These are phyloP conservation scores for Aspergillus sp. DNA, from an alignment of 2,329 filamentous ascomycete species.

Conservation along the genomic window DNA sequence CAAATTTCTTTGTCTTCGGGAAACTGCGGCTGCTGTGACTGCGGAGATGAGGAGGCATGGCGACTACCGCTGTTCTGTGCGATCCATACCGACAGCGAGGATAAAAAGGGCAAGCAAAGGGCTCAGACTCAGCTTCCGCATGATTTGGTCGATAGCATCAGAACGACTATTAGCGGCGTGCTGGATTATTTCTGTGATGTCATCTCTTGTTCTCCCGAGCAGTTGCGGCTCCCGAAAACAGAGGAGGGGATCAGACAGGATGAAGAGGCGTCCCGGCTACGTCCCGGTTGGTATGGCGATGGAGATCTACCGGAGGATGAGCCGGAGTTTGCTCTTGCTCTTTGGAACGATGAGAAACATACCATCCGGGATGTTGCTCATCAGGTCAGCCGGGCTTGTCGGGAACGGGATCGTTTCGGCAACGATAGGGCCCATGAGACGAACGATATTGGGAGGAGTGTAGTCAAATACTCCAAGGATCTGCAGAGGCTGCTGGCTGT, in stretches of 20 bases:
- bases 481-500: conserved; percentile 73
- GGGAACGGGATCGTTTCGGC: conserved; percentile 68
- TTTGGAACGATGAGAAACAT: conserved; percentile 99
- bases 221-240: conserved; percentile 83
- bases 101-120: conserved; percentile 50
- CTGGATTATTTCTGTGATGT: conserved; percentile 98
- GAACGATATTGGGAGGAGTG: conserved; percentile 81
- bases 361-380: conserved; percentile 87
- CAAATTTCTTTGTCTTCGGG: conserved; percentile 84
- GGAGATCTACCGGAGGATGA: conserved; percentile 64
- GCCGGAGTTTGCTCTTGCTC: conserved; percentile 76
- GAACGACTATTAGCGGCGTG: conserved; percentile 79
- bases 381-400: conserved; percentile 87
- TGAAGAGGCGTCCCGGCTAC: conserved; percentile 75
- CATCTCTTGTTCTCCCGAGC: conserved; percentile 95
- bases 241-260: conserved; percentile 78
- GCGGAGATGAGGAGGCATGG: conserved; percentile 95
- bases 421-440: conserved; percentile 79
- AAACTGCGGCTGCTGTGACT: conserved; percentile 96
- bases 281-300: conserved; percentile 69
- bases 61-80: conserved; percentile 78
- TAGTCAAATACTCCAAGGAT: conserved; percentile 74
- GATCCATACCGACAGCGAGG: conserved; percentile 73
- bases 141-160: conserved; percentile 74
- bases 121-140: conserved; percentile 70